Evolutionary conservation across 805 yeast species (phyloP).

Genomic region (Candida sithepensis): DNA sequence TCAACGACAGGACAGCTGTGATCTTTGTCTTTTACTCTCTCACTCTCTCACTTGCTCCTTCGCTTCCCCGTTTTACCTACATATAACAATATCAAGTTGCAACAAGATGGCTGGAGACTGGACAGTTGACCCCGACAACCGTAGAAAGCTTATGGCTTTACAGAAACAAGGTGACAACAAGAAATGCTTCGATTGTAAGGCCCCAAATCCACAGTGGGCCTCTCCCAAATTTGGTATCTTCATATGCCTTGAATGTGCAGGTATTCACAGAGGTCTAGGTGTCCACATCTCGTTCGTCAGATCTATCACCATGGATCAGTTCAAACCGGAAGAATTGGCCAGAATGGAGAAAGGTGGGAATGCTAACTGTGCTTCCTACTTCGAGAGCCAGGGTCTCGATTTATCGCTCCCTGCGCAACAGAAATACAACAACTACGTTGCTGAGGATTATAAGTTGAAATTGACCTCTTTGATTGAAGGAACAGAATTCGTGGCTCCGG

Average conservation of each 20-base stretch:
- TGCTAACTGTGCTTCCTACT: slow-evolving; percentile 64
- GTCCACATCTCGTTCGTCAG: slow-evolving; percentile 96
- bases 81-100: too few relatives aligned
- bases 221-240: slow-evolving; percentile 97
- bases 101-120: slow-evolving; percentile 52
- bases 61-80: too few relatives aligned
- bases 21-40: too few relatives aligned
- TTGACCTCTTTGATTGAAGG: slow-evolving; percentile 76
- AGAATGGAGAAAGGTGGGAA: slow-evolving; percentile 97
- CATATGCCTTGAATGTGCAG: slow-evolving; percentile 97
- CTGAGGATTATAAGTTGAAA: slow-evolving; percentile 89
- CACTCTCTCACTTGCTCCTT: too few relatives aligned
- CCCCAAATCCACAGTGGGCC: slow-evolving; percentile 99
- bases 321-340: slow-evolving; percentile 84
- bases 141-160: slow-evolving; percentile 69
- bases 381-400: slow-evolving; percentile 70
- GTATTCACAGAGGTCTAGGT: slow-evolving; percentile 91
- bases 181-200: slow-evolving; percentile 88
- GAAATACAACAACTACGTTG: slow-evolving; percentile 86
- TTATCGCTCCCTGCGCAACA: slow-evolving; percentile 56
- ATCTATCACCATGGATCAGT: slow-evolving; percentile 97
- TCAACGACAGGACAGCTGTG: too few relatives aligned
- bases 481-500: slow-evolving; percentile 60
- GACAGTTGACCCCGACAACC: slow-evolving; percentile 93
- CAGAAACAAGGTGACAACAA: slow-evolving; percentile 83